These are phyloP conservation scores for Aureobasidium sp. DNA, from an alignment of 2,329 filamentous ascomycete species.

Conservation along the genomic window DNA sequence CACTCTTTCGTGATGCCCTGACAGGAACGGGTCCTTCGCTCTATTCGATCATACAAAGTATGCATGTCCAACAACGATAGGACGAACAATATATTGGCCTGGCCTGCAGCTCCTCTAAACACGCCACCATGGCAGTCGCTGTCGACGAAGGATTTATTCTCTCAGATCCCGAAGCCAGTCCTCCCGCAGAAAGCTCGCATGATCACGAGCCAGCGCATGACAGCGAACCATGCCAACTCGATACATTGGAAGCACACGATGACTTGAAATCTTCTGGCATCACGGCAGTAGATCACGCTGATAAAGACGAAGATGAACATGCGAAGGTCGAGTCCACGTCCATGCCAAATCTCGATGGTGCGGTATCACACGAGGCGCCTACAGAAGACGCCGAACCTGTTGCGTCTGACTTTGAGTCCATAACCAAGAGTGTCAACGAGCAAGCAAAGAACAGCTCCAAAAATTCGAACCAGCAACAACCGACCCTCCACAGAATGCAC, in stretches of 20 bases:
- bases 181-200: not conserved
- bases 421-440: not conserved
- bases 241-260: not conserved
- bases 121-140: not conserved
- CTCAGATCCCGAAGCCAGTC: not conserved
- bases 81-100: not conserved
- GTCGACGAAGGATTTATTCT: not conserved
- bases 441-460: not conserved
- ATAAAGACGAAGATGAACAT: not conserved
- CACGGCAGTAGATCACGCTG: not conserved
- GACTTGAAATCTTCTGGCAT: not conserved
- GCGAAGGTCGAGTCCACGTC: not conserved
- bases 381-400: not conserved
- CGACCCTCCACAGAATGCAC: conserved; percentile 57
- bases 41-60: not conserved
- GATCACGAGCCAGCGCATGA: conserved; percentile 6
- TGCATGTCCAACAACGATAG: not conserved
- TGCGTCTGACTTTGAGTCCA: not conserved
- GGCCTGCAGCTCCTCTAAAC: not conserved
- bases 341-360: not conserved
- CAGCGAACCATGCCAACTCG: not conserved
- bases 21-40: not conserved
- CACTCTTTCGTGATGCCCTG: not conserved
- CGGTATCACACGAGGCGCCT: not conserved
- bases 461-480: not conserved